phyloP scores from a whole-genome alignment of 495 filamentous ascomycete species.

The Penicillium roqueforti region DNA sequence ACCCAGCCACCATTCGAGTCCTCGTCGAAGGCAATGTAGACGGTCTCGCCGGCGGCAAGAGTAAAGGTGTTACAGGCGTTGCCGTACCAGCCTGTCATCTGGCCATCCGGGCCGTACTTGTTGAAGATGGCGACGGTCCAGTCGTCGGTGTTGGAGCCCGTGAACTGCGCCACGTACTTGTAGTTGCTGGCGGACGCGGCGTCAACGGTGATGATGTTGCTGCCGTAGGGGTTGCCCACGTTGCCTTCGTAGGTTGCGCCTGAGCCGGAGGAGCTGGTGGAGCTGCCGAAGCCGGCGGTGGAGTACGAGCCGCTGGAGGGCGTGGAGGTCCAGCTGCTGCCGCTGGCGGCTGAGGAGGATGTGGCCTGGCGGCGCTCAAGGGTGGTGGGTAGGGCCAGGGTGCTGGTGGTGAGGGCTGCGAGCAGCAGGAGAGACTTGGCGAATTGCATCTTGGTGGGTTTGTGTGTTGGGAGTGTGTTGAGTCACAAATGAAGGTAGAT shows the following conservation, averaged over 20 bases:
- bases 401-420: constrained; percentile 31
- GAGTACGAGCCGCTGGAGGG: constrained; percentile 24
- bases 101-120: constrained; percentile 42
- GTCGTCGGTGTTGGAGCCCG: constrained; percentile 32
- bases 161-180: constrained; percentile 46
- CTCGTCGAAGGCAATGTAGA: constrained; percentile 45
- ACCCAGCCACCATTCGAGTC: constrained; percentile 43
- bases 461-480: constrained; percentile 4
- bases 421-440: constrained; percentile 37
- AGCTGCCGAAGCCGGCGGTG: constrained; percentile 30
- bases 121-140: constrained; percentile 51
- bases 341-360: constrained; percentile 6
- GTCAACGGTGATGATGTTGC: constrained; percentile 48
- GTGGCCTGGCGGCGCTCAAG: constrained; percentile 27
- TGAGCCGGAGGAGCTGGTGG: constrained; percentile 23
- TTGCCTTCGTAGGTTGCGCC: constrained; percentile 44
- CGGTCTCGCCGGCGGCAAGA: constrained; percentile 38
- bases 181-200: constrained; percentile 30
- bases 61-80: constrained; percentile 38
- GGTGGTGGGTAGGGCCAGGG: constrained; percentile 22
- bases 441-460: constrained; percentile 30
- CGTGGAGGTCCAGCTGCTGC: constrained; percentile 20
- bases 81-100: constrained; percentile 40
- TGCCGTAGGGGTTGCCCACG: constrained; percentile 47
- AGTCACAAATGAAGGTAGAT: constrained; percentile 5